Base-by-base conservation (phyloP, 768 basidiomycete genomes). In the Fistulinella prunicolor region DNA sequence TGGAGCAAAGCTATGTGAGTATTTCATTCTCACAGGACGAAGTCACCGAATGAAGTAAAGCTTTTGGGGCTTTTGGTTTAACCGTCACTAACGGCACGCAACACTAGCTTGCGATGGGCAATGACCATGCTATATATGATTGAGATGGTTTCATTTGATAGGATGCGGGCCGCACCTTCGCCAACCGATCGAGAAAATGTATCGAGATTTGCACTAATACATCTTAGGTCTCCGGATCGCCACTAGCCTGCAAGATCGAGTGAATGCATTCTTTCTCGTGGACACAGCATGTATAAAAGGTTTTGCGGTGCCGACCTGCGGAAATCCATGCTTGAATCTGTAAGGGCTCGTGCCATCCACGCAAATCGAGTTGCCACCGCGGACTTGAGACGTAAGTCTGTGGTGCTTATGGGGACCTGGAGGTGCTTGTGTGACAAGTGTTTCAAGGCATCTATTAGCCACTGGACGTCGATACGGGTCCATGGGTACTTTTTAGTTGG, bases 61-160 rank as follows among this genome's bases (percentile, higher is more conserved):
- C n/a, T 4, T 29, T 40, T 16, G 6, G 23, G 36, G 34, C 26
- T 44, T 36, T 34, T 21, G 32, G 35, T 32, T 38, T 29, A 19
- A 14, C 26, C 26, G 24, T 35, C 42, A 26, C 32, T 23, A 41
- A 37, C 38, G 26, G 35, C 54, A 52, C 30, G 28, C 12, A 53
- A 38, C 40, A 17, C 23, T 39, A 38, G n/a, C 23, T 36, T 36
- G 32, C 23, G 26, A 50, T 47, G 47, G 38, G 47, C 30, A 48
- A 41, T 46, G 12, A 21, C 6, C 13, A 46, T 28, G 42, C 50
- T 50, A 39, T 50, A 42, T 41, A 32, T 40, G 32, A 13, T 2
- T 45, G 10, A 44, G 23, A 50, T 49, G 51, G 43, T 28, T 57
- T 63, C 58, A 61, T 61, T 52, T 43, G 32, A 24, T 42, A 50